Evolutionary conservation across 1,139 yeast species (phyloP), one percentile per base, ranked within the genome.

Genomic region (Pichia sp.): DNA sequence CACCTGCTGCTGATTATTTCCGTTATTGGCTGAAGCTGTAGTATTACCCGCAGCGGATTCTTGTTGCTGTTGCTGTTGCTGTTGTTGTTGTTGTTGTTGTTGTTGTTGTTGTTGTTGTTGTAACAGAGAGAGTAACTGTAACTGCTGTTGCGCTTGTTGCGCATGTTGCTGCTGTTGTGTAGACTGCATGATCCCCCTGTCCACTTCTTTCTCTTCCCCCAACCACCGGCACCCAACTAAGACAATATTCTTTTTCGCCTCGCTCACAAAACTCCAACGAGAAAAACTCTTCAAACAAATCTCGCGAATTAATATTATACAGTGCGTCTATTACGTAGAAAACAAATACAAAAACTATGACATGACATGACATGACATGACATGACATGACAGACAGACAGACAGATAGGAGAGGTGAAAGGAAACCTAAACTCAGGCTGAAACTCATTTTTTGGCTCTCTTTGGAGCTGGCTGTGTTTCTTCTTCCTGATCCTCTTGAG

Each of bases 1-100:
- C 33, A 31, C 10, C 33, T 31, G 33, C 33, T 53, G 51, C 27
- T 37, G 52, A 39, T 51, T 16, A 16, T 16, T 16, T 16, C 23
- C 23, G 23, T 16, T 16, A 16, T 16, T 16, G 23, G 23, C 23
- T 16, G 23, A 16, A 16, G 58, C 32, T 49, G 57, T 36, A 49
- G 57, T 46, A 61, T 65, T 39, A 59, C 70, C n/a, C 42, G 52
- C 28, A 43, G 50, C n/a, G 29, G 42, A 51, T 26, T 49, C 51
- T 34, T 42, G 51, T 16, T 49, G 52, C 10, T 40, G 46, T 27
- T 40, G 37, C 2, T 16, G 23, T 29, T 33, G 46, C 26, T 41
- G 48, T 16, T 37, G 48, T 27, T 37, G 44, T 33, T 47, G 53
- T 33, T 42, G 51, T 16, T 49, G 52, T 8, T 40, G 46, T 27